These are phyloP conservation scores for Lipomyces japonicus DNA, from an alignment of 805 yeast species.

Conservation along the genomic window DNA sequence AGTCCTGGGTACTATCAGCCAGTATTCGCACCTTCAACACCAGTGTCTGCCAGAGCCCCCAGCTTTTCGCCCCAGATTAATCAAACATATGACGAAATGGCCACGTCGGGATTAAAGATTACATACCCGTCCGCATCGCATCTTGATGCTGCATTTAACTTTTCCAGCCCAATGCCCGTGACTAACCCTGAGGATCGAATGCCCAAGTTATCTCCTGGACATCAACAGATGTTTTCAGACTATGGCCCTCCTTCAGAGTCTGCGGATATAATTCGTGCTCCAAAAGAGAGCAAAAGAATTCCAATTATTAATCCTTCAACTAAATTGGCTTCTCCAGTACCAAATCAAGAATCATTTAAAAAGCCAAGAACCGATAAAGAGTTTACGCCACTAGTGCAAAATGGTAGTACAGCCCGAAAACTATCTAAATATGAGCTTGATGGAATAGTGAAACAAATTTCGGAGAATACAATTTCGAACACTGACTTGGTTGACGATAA, in stretches of 20 bases:
- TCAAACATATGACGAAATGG: background rate
- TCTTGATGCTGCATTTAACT: slow-evolving; percentile 1
- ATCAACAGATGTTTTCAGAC: slow-evolving; percentile 1
- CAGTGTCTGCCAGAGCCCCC: slow-evolving; percentile 14
- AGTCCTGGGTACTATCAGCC: background rate
- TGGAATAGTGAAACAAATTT: slow-evolving; percentile 20
- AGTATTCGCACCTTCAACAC: background rate
- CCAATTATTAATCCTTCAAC: slow-evolving; percentile 21
- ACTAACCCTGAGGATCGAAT: background rate
- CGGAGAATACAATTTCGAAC: slow-evolving; percentile 4
- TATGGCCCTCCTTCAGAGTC: background rate
- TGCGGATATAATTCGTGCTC: slow-evolving; percentile 10
- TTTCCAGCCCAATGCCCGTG: background rate
- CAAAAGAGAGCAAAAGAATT: slow-evolving; percentile 22
- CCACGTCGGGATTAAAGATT: slow-evolving; percentile 3
- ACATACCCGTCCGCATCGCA: background rate
- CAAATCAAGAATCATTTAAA: background rate
- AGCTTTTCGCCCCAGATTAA: slow-evolving; percentile 4
- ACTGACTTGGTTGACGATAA: slow-evolving; percentile 1
- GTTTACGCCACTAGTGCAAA: slow-evolving; percentile 23
- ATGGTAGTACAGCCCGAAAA: slow-evolving; percentile 19
- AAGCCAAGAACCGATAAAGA: background rate
- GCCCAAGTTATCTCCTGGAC: background rate
- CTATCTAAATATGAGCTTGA: slow-evolving; percentile 17
- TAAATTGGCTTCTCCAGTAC: background rate